Evolutionary conservation across 371 early-diverging fungal genomes (phyloP).

Genomic region (Fennellomyces sp.): DNA sequence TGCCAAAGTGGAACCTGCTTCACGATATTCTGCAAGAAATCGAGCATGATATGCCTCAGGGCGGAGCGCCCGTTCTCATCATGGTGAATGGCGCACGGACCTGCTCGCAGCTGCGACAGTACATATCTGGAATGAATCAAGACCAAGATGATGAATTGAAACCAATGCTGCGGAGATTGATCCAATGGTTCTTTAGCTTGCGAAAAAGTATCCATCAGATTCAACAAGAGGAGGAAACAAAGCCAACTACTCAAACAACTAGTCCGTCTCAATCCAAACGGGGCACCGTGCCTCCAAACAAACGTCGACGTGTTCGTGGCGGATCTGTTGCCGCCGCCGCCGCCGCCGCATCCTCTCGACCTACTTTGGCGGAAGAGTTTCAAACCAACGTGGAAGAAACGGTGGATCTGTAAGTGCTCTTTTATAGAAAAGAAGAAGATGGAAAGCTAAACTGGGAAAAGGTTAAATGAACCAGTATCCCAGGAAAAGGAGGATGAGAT

Average conservation of each 20-base stretch:
- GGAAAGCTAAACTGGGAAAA: background rate
- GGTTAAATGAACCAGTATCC: background rate
- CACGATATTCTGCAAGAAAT: conserved; percentile 77
- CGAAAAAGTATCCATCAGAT: conserved; percentile 53
- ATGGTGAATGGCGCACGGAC: conserved; percentile 75
- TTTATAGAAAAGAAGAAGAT: background rate
- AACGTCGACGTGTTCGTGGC: conserved; percentile 82
- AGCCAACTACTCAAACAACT: conserved; percentile 4
- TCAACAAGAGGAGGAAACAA: conserved; percentile 18
- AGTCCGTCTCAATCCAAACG: background rate
- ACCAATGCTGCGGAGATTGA: conserved; percentile 50
- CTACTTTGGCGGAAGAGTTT: conserved; percentile 28
- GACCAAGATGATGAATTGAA: conserved; percentile 15
- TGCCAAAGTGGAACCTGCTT: conserved; percentile 90
- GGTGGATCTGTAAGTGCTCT: conserved; percentile 11
- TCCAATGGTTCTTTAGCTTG: conserved; percentile 71
- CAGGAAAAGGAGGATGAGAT: background rate
- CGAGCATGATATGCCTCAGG: conserved; percentile 54
- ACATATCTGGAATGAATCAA: conserved; percentile 32
- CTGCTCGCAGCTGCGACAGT: conserved; percentile 67
- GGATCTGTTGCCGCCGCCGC: conserved; percentile 54
- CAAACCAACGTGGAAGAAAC: conserved; percentile 28
- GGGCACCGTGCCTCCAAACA: conserved; percentile 61
- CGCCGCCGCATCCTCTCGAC: conserved; percentile 18
- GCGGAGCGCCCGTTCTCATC: conserved; percentile 59